These are phyloP conservation scores for Neurospora intermedia DNA, from an alignment of 495 filamentous ascomycete genomes.

Conservation along the genomic window DNA sequence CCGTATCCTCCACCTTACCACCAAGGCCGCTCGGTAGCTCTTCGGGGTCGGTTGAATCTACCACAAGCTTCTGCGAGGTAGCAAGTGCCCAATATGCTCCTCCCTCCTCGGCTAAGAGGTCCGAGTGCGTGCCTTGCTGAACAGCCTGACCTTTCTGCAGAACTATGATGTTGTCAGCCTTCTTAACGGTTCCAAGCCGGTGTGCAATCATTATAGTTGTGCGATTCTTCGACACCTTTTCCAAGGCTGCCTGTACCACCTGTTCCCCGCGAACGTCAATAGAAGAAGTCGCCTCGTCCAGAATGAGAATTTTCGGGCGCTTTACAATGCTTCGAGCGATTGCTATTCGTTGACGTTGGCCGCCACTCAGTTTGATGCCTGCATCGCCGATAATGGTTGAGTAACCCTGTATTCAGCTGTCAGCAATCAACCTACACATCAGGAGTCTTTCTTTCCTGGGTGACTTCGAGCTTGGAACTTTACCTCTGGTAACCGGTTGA, in stretches of 20 bases:
- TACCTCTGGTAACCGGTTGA: constrained; percentile 45
- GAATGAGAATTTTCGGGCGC: constrained; percentile 66
- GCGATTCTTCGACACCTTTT: constrained; percentile 41
- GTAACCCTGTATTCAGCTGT: constrained; percentile 35
- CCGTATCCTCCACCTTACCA: constrained; percentile 16
- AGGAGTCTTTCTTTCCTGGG: background rate
- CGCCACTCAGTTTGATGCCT: constrained; percentile 50
- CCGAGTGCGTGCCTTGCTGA: constrained; percentile 59
- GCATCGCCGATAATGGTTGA: constrained; percentile 51
- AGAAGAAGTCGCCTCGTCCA: constrained; percentile 72
- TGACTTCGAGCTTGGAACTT: background rate
- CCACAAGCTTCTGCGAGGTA: constrained; percentile 37
- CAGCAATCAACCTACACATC: background rate
- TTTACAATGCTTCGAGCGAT: constrained; percentile 66
- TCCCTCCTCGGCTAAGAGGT: constrained; percentile 47
- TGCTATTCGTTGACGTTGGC: constrained; percentile 55
- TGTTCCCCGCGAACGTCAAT: constrained; percentile 48
- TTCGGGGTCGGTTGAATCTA: constrained; percentile 4
- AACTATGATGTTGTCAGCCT: constrained; percentile 57
- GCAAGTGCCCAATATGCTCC: constrained; percentile 45
- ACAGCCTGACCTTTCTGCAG: constrained; percentile 49
- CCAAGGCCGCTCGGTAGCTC: constrained; percentile 5
- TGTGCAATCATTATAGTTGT: constrained; percentile 56
- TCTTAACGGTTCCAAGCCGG: constrained; percentile 46
- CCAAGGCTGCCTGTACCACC: constrained; percentile 47